A percentile compares a stretch with the other conserved stretches of the same genome.
phyloP scores from a whole-genome alignment of 139 green algal genomes.

The Auxenochlorella pyrenoidosa region DNA sequence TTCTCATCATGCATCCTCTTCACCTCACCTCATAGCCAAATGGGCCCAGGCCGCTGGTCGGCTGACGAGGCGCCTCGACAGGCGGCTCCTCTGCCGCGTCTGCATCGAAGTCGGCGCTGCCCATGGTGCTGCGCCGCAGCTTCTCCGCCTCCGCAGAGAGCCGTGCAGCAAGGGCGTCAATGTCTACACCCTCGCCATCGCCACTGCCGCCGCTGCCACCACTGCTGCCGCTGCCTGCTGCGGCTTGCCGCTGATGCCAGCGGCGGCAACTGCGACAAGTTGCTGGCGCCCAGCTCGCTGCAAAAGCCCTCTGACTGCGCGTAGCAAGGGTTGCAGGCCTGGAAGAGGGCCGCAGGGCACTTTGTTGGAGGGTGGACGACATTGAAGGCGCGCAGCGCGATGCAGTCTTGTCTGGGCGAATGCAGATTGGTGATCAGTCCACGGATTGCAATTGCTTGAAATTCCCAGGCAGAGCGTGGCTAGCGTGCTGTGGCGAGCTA shows the following conservation, averaged over 20 bases:
- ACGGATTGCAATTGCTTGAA: too few species aligned
- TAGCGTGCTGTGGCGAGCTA: too few species aligned
- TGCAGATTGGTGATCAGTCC: too few species aligned
- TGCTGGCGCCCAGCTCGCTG: not conserved
- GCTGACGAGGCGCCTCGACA: not conserved
- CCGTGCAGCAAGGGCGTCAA: constrained; percentile 56
- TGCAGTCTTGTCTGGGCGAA: too few species aligned
- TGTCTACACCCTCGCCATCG: constrained; percentile 46
- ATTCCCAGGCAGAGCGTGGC: too few species aligned
- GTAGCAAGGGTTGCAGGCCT: too few species aligned
- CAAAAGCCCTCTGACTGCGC: not conserved
- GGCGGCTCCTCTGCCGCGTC: not conserved
- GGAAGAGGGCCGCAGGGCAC: not conserved
- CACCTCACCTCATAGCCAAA: constrained; percentile 31
- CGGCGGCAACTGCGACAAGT: not conserved
- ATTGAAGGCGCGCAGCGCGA: too few species aligned
- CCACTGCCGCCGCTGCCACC: not conserved
- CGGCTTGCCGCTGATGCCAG: not conserved
- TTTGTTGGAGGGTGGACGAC: not conserved
- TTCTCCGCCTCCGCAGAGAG: constrained; percentile 53
- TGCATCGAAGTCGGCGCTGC: not conserved
- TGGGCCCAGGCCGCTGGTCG: not conserved
- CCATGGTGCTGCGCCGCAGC: constrained; percentile 15
- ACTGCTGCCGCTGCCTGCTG: not conserved
- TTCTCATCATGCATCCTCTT: too few species aligned